phyloP scores from a whole-genome alignment of 2,329 filamentous ascomycete genomes.

The Aspergillus sp. region DNA sequence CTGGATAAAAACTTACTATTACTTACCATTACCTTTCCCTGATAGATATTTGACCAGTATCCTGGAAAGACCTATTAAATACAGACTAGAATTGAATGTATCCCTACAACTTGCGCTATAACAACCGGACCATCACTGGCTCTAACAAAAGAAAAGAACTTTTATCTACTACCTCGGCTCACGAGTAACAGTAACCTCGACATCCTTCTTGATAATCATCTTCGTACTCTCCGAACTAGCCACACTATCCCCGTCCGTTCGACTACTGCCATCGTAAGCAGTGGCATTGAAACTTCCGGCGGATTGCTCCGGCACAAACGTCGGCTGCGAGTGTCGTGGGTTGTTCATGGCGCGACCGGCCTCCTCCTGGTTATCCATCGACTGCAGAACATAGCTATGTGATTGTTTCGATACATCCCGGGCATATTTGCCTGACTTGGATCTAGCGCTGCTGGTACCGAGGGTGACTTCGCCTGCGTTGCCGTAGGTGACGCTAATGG shows the following conservation, averaged over 20 bases:
- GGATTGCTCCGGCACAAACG: not conserved
- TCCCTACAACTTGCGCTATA: too few species aligned
- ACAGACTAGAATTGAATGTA: too few species aligned
- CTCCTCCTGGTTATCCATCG: not conserved
- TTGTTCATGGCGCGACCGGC: not conserved
- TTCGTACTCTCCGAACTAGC: conserved; percentile 12
- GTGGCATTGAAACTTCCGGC: not conserved
- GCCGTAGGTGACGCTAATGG: conserved; percentile 1
- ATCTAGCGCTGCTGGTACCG: conserved; percentile 1
- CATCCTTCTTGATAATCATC: conserved; percentile 17
- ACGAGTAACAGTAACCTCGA: conserved; percentile 9
- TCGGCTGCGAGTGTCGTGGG: not conserved
- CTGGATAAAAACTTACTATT: too few species aligned
- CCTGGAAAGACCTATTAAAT: too few species aligned
- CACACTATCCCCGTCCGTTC: conserved; percentile 7
- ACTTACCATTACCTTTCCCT: too few species aligned
- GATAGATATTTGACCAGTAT: too few species aligned
- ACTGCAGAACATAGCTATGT: not conserved
- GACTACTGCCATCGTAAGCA: not conserved
- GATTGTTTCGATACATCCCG: not conserved
- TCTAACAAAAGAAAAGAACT: not conserved
- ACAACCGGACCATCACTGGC: too few species aligned
- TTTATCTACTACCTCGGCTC: not conserved
- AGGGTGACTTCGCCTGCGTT: not conserved
- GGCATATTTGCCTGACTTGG: not conserved